Evolutionary conservation across 495 filamentous ascomycete species (phyloP).

Genomic region (Trichoderma virens): DNA sequence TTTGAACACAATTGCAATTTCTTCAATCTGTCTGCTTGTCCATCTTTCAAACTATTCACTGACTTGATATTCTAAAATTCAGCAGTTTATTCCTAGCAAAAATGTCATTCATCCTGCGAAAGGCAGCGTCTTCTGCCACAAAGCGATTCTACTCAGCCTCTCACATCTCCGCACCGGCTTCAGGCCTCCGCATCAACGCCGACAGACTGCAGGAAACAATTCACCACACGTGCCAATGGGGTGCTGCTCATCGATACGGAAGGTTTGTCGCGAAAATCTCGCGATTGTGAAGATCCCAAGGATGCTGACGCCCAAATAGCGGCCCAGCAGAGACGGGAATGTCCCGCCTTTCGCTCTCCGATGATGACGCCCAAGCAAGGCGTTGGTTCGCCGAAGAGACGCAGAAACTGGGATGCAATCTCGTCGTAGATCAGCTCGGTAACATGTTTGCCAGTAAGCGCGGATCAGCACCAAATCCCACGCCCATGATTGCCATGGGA

Average conservation of each 20-base stretch:
- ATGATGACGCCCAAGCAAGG: conserved; percentile 62
- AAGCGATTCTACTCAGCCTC: not conserved
- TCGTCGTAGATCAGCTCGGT: conserved; percentile 40
- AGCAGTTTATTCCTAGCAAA: no score
- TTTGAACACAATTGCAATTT: not conserved
- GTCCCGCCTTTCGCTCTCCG: conserved; percentile 53
- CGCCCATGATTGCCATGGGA: conserved; percentile 56
- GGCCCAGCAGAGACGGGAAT: conserved; percentile 38
- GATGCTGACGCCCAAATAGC: conserved; percentile 11
- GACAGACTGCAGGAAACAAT: conserved; percentile 53
- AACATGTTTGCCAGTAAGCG: conserved; percentile 70
- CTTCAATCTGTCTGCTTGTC: not conserved
- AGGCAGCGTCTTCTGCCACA: not conserved
- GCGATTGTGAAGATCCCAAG: not conserved
- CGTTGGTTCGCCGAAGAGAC: conserved; percentile 71
- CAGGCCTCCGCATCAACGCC: conserved; percentile 47
- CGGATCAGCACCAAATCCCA: conserved; percentile 30
- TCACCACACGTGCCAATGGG: conserved; percentile 57
- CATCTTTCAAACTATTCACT: not conserved
- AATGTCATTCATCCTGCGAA: not conserved
- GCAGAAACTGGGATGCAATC: conserved; percentile 51
- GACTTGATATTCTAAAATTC: not conserved
- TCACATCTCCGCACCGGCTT: not conserved
- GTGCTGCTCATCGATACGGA: conserved; percentile 13
- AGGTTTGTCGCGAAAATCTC: conserved; percentile 9